Evolutionary conservation across 306 rosid species (phyloP), one percentile per base, ranked within the genome.

Genomic region (Cicer arietinum): DNA sequence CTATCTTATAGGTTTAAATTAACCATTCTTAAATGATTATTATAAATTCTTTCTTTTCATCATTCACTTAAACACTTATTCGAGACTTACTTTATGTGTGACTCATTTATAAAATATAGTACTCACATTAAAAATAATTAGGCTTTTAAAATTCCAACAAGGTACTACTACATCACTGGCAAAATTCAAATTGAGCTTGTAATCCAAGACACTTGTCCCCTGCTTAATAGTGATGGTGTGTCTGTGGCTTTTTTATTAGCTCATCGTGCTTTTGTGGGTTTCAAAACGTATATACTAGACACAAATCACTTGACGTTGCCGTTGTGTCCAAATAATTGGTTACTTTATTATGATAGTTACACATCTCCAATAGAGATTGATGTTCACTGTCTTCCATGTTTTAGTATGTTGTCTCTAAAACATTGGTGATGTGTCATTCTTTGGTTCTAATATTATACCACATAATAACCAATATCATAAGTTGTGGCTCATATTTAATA

Each of bases 341-440:
- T 12, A 51, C 80, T 75, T 83, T 70, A 47, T 74, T 60, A 69
- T 40, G 60, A 69, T 70, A 40, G 67, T 69, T 56, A 43, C 74
- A 45, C 17, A 18, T 20, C 22, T 16, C 35, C n/a, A 53, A 53
- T 50, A 18, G 68, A 13, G 20, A 42, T 25, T 35, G 37, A 42
- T 12, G 39, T 22, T 61, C 60, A 53, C 46, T 62, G 78, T 56
- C 78, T 67, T 20, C 56, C 62, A 59, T 43, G 68, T 59, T 58
- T 63, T 18, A 10, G 67, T 71, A n/a, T 50, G 40, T 73, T 71
- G 60, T 41, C 62, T 76, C 42, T 6, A 50, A 39, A 58, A 35
- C 43, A 41, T 70, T 70, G 52, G 57, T 69, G 73, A 70, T 64
- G 83, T 77, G 83, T 78, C 85, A 69, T 63, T 81, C 76, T 10